Evolutionary conservation across 495 filamentous ascomycete genomes (phyloP).

Genomic region (Neurospora terricola): DNA sequence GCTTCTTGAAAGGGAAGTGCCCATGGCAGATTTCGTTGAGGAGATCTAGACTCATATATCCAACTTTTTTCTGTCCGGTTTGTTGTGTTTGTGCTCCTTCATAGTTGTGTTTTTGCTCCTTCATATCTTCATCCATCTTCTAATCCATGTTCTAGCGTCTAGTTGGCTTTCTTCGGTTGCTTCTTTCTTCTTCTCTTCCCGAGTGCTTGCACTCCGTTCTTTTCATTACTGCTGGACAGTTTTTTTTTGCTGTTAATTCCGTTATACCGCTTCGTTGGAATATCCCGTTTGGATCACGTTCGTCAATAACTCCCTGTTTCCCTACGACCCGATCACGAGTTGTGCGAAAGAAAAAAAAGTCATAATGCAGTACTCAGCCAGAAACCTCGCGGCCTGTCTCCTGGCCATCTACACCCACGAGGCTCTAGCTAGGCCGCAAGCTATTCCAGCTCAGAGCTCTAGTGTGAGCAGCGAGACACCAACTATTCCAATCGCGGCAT

Average conservation of each 20-base stretch:
- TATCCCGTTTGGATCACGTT: not conserved
- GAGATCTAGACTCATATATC: conserved; percentile 6
- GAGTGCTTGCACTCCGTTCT: conserved; percentile 6
- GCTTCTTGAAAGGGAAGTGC: not conserved
- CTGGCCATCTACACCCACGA: not conserved
- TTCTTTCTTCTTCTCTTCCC: conserved; percentile 1
- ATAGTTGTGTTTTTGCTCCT: not conserved
- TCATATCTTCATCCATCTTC: no score
- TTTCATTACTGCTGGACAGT: conserved; percentile 26
- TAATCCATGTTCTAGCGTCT: not conserved
- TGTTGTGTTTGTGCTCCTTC: not conserved
- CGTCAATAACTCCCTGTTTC: no score
- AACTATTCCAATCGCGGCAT: not conserved
- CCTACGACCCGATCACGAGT: not conserved
- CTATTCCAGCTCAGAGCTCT: not conserved
- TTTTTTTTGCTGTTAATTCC: conserved; percentile 2
- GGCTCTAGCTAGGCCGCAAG: not conserved
- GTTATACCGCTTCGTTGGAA: not conserved
- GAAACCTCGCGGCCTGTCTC: not conserved
- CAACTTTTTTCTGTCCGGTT: not conserved
- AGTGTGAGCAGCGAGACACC: not conserved
- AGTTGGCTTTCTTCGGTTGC: conserved; percentile 2
- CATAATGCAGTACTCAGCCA: not conserved
- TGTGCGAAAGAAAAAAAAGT: not conserved
- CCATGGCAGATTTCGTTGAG: conserved; percentile 10